phyloP scores from a whole-genome alignment of 331 rosid genomes.

The Rosa hybrid region DNA sequence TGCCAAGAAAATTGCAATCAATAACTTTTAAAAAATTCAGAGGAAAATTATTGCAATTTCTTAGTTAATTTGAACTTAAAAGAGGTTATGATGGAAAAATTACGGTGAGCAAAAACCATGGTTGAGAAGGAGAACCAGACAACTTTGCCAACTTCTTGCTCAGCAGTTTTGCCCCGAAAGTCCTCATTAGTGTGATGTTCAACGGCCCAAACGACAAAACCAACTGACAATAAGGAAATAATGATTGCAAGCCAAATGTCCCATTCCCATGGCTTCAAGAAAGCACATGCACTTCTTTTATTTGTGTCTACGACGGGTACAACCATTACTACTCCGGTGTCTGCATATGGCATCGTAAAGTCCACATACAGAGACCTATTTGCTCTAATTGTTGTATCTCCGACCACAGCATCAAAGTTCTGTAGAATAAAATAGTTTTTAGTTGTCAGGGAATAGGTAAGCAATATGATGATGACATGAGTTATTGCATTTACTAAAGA shows the following conservation, averaged over 20 bases:
- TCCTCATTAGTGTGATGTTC: conserved; percentile 24
- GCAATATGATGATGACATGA: not conserved
- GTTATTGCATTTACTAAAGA: too few relatives aligned
- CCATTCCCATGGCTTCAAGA: conserved; percentile 34
- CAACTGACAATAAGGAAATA: conserved; percentile 25
- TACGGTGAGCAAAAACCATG: conserved; percentile 37
- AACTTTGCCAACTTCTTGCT: conserved; percentile 26
- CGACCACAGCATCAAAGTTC: conserved; percentile 15
- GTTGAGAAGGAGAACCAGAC: conserved; percentile 27
- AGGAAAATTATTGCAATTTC: too few relatives aligned
- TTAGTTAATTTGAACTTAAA: too few relatives aligned
- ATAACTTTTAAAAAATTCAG: too few relatives aligned
- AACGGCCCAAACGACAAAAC: conserved; percentile 36
- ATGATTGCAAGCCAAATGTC: conserved; percentile 31
- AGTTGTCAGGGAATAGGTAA: too few relatives aligned
- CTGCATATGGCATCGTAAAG: conserved; percentile 35
- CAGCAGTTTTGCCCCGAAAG: conserved; percentile 4
- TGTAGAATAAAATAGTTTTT: not conserved
- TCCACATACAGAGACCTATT: conserved; percentile 23
- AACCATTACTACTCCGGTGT: conserved; percentile 24
- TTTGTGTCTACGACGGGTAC: conserved; percentile 22
- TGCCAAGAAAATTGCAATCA: too few relatives aligned
- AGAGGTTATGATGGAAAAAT: not conserved
- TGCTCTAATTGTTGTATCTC: conserved; percentile 30
- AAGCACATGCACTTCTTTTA: conserved; percentile 27